A percentile compares a stretch with the other conserved stretches of the same genome.
Conservation (phyloP, 495 filamentous ascomycete species). For the Penicillium antarcticum region DNA sequence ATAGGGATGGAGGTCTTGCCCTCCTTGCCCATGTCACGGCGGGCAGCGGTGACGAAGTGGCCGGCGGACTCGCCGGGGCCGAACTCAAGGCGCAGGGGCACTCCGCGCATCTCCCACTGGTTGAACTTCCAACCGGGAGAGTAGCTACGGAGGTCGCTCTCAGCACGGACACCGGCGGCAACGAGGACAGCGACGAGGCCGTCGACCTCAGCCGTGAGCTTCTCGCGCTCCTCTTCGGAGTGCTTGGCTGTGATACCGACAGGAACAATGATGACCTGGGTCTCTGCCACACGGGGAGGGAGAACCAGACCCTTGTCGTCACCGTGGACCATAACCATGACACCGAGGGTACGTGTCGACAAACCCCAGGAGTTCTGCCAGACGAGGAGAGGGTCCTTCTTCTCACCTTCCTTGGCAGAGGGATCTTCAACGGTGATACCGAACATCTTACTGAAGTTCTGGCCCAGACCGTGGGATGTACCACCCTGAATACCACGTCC, state of each 20-base stretch:
- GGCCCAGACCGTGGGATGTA: constrained; percentile 90
- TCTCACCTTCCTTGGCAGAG: constrained; percentile 67
- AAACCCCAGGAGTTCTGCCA: constrained; percentile 99
- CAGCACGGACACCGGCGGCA: constrained; percentile 63
- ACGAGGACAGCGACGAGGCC: constrained; percentile 61
- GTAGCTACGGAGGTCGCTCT: constrained; percentile 78
- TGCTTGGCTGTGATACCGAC: constrained; percentile 89
- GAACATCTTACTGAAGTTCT: constrained; percentile 99
- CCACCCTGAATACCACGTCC: constrained; percentile 95
- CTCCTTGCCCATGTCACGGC: constrained; percentile 73
- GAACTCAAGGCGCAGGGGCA: constrained; percentile 90
- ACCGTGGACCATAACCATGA: constrained; percentile 97
- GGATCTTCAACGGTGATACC: constrained; percentile 95
- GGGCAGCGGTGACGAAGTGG: constrained; percentile 76
- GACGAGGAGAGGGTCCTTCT: constrained; percentile 66
- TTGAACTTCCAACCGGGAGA: constrained; percentile 97
- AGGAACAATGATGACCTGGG: constrained; percentile 84
- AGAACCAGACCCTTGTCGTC: constrained; percentile 93
- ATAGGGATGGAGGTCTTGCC: constrained; percentile 74
- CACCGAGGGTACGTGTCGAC: constrained; percentile 89
- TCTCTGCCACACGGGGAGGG: constrained; percentile 82
- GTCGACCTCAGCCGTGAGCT: constrained; percentile 68
- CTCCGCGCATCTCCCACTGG: constrained; percentile 93
- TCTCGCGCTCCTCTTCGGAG: constrained; percentile 68
- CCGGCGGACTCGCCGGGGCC: constrained; percentile 89